Evolutionary conservation across 768 basidiomycete genomes (phyloP).

Genomic region (Lyophyllum semitale): DNA sequence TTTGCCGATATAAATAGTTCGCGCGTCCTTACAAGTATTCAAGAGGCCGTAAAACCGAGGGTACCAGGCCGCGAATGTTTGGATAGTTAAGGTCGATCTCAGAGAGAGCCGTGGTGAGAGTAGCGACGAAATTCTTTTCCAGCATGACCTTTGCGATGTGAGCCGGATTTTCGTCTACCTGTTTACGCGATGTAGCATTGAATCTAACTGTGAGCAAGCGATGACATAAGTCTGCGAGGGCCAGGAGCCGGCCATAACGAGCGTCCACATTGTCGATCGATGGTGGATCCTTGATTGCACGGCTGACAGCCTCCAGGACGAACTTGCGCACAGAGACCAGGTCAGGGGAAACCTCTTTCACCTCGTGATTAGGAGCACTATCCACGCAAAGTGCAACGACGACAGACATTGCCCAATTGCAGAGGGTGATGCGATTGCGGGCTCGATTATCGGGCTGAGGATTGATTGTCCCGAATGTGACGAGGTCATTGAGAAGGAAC

Average conservation of each 20-base stretch:
- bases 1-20: conserved; percentile 10
- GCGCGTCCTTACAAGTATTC: conserved; percentile 73
- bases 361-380: conserved; percentile 59
- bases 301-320: conserved; percentile 86
- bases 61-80: conserved; percentile 82
- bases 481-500: conserved; percentile 81
- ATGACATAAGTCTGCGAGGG: conserved; percentile 84
- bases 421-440: conserved; percentile 60
- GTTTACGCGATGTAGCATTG: conserved; percentile 56
- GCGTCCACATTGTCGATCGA: conserved; percentile 61
- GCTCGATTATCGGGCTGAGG: conserved; percentile 57
- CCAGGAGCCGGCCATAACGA: conserved; percentile 87
- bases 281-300: conserved; percentile 79
- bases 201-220: conserved; percentile 83
- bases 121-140: conserved; percentile 93
- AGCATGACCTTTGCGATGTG: conserved; percentile 98
- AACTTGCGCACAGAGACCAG: conserved; percentile 90
- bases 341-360: conserved; percentile 78
- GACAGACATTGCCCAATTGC: conserved; percentile 88
- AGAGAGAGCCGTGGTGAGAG: conserved; percentile 82
- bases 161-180: conserved; percentile 75
- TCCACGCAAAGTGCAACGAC: conserved; percentile 94
- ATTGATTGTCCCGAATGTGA: conserved; percentile 75
- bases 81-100: conserved; percentile 98
- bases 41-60: conserved; percentile 83